Evolutionary conservation across 257 asterid genomes (phyloP).

Genomic region (Solanum sejunctum): DNA sequence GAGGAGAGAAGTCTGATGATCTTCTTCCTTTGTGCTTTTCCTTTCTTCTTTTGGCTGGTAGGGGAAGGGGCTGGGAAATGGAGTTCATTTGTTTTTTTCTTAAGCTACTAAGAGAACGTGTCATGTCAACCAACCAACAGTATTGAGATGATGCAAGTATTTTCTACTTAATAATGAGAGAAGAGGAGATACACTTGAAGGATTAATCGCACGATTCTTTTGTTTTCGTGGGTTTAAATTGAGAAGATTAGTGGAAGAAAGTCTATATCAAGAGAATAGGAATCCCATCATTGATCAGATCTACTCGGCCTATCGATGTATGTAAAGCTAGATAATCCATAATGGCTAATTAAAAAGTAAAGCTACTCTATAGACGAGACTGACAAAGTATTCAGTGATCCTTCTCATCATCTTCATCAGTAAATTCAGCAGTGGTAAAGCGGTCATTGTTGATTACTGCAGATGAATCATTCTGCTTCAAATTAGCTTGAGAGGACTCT

Average conservation of each 20-base stretch:
- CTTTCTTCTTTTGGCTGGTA: background rate
- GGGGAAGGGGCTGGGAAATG: background rate
- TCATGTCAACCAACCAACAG: background rate
- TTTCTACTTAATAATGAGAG: background rate
- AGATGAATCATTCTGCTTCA: slow-evolving; percentile 1
- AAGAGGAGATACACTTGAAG: background rate
- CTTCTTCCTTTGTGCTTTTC: background rate
- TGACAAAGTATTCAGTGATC: background rate
- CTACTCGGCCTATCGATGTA: background rate
- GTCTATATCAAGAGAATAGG: background rate
- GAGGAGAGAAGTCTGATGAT: background rate
- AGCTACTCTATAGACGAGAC: background rate
- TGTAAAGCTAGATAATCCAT: background rate
- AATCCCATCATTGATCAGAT: background rate
- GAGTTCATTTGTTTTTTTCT: background rate
- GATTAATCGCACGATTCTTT: background rate
- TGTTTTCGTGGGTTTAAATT: background rate
- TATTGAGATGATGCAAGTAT: background rate
- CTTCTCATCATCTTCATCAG: background rate
- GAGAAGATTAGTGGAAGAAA: background rate
- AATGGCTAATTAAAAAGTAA: background rate
- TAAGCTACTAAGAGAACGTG: background rate
- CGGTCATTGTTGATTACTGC: slow-evolving; percentile 3
- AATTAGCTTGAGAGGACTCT: background rate
- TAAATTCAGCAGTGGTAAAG: background rate